Percentiles rank a stretch among this genome's conserved stretches.
phyloP scores from a whole-genome alignment of 768 basidiomycete species.

The Collybia nuda region DNA sequence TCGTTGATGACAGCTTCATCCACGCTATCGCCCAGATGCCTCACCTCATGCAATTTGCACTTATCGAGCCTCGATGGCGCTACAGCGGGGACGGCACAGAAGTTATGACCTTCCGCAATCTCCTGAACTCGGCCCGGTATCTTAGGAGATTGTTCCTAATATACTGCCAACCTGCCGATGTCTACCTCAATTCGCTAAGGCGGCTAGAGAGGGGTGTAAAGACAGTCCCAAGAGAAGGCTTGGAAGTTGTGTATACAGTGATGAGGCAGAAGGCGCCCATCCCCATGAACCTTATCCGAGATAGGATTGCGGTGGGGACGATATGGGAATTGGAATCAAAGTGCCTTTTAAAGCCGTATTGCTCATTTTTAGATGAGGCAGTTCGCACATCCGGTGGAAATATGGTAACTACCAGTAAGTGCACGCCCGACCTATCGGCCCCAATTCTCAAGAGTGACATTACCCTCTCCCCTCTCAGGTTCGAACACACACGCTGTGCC shows the following conservation, averaged over 20 bases:
- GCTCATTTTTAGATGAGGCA: too few species aligned
- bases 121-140: constrained; percentile 6
- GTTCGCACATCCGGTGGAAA: too few species aligned
- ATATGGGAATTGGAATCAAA: constrained; percentile 6
- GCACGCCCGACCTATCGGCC: too few species aligned
- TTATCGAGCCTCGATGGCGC: constrained; percentile 15
- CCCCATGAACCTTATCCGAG: constrained; percentile 6
- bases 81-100: constrained; percentile 14
- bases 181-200: constrained; percentile 8
- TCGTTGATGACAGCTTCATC: constrained; percentile 11
- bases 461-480: too few species aligned
- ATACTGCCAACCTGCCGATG: constrained; percentile 7
- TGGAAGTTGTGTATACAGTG: constrained; percentile 7
- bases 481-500: too few species aligned
- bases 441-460: too few species aligned
- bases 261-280: constrained; percentile 3
- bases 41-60: constrained; percentile 8
- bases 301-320: constrained; percentile 9
- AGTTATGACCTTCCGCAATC: constrained; percentile 7
- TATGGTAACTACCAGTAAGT: too few species aligned
- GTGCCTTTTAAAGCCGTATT: neutral
- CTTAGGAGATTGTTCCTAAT: constrained; percentile 11
- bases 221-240: neutral
- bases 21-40: constrained; percentile 3
- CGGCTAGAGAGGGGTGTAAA: constrained; percentile 6